Percentiles rank a stretch among this genome's conserved stretches.
These are phyloP conservation scores for Paulinella micropora DNA, from an alignment of 78 protist species.

Conservation along the genomic window DNA sequence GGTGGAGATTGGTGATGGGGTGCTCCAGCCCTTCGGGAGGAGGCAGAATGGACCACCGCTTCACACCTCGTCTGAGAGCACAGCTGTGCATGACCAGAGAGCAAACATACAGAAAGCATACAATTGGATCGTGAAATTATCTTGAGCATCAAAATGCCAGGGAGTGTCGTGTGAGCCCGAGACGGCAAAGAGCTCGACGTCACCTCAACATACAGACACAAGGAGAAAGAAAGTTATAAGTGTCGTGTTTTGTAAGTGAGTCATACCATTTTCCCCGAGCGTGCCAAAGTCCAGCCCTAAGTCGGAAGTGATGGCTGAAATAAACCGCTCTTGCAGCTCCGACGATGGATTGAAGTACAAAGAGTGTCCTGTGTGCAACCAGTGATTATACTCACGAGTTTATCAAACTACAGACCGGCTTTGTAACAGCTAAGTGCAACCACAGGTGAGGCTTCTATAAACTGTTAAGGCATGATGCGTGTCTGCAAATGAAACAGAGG, in stretches of 20 bases:
- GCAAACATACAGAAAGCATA: too few relatives aligned
- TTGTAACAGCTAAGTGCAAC: too few relatives aligned
- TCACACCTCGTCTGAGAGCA: too few relatives aligned
- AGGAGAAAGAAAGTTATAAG: background rate
- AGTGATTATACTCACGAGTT: too few relatives aligned
- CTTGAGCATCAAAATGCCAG: slow-evolving; percentile 1
- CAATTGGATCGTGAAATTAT: background rate
- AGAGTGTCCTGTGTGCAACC: background rate
- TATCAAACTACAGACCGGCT: too few relatives aligned
- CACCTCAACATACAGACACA: background rate
- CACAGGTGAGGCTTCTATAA: too few relatives aligned
- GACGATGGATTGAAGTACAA: background rate
- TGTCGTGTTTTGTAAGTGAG: too few relatives aligned
- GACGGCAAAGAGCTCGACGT: background rate
- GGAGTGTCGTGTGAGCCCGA: background rate
- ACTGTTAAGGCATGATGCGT: too few relatives aligned
- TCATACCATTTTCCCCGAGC: background rate
- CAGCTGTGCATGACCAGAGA: too few relatives aligned
- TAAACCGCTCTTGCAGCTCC: background rate
- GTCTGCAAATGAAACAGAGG: background rate
- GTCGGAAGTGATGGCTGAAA: background rate
- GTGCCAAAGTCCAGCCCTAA: background rate
- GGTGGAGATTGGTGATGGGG: too few relatives aligned
- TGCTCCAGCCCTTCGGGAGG: too few relatives aligned
- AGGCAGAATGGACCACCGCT: too few relatives aligned